phyloP scores from a whole-genome alignment of 1,139 yeast genomes.

The Saccharomyces pastorianus region DNA sequence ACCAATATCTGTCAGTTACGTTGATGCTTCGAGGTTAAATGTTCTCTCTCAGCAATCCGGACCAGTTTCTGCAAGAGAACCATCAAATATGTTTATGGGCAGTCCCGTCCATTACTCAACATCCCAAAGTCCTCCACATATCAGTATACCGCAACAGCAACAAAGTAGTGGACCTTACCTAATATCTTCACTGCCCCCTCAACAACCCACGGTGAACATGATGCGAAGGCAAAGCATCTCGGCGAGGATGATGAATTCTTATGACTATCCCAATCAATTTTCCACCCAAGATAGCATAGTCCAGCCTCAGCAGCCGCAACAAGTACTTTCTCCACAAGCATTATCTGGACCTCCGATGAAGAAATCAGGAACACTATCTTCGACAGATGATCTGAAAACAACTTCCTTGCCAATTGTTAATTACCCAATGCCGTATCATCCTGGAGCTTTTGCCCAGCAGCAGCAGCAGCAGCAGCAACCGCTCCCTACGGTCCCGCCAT shows the following conservation, averaged over 20 bases:
- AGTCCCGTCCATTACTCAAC: neutral
- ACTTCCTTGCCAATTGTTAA: neutral
- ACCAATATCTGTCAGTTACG: conserved; percentile 21
- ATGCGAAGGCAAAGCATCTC: neutral
- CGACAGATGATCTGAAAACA: neutral
- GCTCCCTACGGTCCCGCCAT: neutral
- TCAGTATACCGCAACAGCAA: neutral
- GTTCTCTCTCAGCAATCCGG: neutral
- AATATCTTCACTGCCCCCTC: neutral
- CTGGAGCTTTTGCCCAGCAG: neutral
- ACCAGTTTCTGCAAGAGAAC: neutral
- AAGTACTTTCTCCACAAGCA: neutral
- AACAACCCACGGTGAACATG: neutral
- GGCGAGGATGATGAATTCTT: neutral
- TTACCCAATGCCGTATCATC: neutral
- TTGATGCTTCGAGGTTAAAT: conserved; percentile 6
- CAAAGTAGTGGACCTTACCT: neutral
- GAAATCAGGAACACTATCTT: neutral
- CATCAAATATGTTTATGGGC: neutral
- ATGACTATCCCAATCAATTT: neutral
- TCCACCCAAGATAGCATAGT: neutral
- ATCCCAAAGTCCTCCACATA: neutral
- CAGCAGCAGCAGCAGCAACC: neutral
- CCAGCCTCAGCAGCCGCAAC: neutral
- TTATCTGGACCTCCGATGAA: neutral